Evolutionary conservation across 352 stramenopile genomes (phyloP), one percentile per base, ranked within the genome.

Genomic region (Pythium biforme): DNA sequence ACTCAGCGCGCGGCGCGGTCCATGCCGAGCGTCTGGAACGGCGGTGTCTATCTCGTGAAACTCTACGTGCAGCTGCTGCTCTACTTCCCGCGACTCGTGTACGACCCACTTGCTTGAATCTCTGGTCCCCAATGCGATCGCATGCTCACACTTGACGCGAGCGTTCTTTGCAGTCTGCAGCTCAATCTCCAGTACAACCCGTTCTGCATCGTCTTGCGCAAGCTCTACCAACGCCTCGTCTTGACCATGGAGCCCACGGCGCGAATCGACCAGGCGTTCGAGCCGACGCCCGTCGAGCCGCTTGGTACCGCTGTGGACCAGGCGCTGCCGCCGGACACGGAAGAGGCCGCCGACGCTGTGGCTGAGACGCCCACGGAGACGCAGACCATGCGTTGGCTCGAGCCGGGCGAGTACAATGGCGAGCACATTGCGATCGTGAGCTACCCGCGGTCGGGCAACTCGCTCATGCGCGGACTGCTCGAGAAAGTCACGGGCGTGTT

Each of bases 391-490:
- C 83, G 86, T 37, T 95, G 86, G 86, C 73, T 95, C 14, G 64
- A 75, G 31, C 71, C 75, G 19, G 77, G 71, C 47, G 86, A 95
- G 65, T 78, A 78, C 45, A 55, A 74, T 15, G 82, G 81, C 64
- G 77, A 94, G 51, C 81, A 84, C 63, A 75, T 95, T 15, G 86
- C 85, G 41, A 89, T 99, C 47, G 93, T 97, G 62, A 99, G 95
- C 59, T 99, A 99, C 74, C 97, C 97, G 48, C 86, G 97, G 4
- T 98, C 88, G 45, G 97, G 97, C 33, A 99, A 99, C 71, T 98
- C 97, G 22, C 84, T 99, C 49, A 88, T 99, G 71, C 90, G 97
- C 52, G 95, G 89, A 4, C 78, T 99, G 25, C 74, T 99, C 22
- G 97, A 99, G 76, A 86, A 90, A 31, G 84, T 97, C 53, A 98